Evolutionary conservation across 345 rosid genomes (phyloP).

Genomic region (Angophora floribunda): DNA sequence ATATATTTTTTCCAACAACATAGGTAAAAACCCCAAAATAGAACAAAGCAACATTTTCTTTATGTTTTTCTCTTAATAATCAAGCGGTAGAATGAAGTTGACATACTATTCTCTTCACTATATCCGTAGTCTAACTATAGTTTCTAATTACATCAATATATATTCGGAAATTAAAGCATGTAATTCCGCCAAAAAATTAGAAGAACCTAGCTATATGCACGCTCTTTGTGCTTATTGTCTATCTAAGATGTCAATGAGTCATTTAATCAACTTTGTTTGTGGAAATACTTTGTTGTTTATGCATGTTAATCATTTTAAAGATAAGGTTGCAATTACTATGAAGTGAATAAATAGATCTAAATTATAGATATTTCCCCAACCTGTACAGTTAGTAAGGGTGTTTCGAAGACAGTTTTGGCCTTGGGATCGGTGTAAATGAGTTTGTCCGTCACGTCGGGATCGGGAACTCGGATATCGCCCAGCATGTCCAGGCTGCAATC

Average conservation of each 20-base stretch:
- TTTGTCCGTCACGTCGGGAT: neutral
- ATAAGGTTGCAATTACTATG: neutral
- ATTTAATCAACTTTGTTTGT: neutral
- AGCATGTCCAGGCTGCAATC: constrained; percentile 1
- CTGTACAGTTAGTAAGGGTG: neutral
- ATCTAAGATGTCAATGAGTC: neutral
- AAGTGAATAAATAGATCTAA: neutral
- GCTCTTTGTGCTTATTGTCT: neutral
- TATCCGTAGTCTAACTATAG: neutral
- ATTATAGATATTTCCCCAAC: neutral
- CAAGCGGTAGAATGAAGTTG: neutral
- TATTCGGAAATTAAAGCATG: neutral
- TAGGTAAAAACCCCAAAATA: neutral
- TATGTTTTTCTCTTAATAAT: neutral
- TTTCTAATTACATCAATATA: neutral
- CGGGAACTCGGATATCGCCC: constrained; percentile 12
- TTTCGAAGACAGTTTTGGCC: neutral
- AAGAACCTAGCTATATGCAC: neutral
- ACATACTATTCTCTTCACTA: neutral
- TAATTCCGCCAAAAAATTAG: neutral
- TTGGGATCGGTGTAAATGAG: constrained; percentile 1
- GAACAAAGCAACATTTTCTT: neutral
- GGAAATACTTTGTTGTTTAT: neutral
- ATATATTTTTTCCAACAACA: neutral
- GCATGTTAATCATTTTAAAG: neutral